Evolutionary conservation across 1,284 basidiomycete species (phyloP).

Genomic region (Cryptococcus hybrid): DNA sequence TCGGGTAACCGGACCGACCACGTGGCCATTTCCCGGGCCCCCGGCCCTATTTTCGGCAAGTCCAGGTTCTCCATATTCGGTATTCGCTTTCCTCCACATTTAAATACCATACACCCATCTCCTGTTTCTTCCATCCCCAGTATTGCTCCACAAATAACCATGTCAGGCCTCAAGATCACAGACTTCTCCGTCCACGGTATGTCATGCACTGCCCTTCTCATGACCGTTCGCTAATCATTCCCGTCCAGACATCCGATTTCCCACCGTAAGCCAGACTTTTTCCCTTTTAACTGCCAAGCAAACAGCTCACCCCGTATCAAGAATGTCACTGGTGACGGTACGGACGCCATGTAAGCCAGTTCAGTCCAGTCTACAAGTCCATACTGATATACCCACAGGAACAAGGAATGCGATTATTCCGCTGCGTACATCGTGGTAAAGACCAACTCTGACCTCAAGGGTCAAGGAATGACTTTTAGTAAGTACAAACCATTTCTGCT

Average conservation of each 20-base stretch:
- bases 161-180: conserved; percentile 40
- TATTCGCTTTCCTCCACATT: too few species aligned
- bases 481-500: conserved; percentile 10
- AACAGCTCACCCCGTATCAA: conserved; percentile 5
- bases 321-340: conserved; percentile 74
- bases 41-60: background rate
- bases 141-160: conserved; percentile 5
- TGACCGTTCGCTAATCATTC: conserved; percentile 4
- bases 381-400: conserved; percentile 55
- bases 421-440: conserved; percentile 80
- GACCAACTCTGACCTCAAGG: conserved; percentile 65
- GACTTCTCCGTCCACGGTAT: conserved; percentile 48
- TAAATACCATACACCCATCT: too few species aligned
- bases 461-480: conserved; percentile 92
- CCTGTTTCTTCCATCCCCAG: too few species aligned
- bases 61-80: too few species aligned
- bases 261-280: conserved; percentile 57
- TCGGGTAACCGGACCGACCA: background rate
- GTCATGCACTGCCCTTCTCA: conserved; percentile 6
- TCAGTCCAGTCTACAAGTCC: background rate
- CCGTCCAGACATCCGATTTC: conserved; percentile 70
- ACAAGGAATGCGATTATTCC: conserved; percentile 92
- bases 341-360: conserved; percentile 71
- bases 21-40: background rate
- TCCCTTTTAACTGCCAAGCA: background rate